Conservation (phyloP, 306 rosid genomes). For the Prosopis cineraria region DNA sequence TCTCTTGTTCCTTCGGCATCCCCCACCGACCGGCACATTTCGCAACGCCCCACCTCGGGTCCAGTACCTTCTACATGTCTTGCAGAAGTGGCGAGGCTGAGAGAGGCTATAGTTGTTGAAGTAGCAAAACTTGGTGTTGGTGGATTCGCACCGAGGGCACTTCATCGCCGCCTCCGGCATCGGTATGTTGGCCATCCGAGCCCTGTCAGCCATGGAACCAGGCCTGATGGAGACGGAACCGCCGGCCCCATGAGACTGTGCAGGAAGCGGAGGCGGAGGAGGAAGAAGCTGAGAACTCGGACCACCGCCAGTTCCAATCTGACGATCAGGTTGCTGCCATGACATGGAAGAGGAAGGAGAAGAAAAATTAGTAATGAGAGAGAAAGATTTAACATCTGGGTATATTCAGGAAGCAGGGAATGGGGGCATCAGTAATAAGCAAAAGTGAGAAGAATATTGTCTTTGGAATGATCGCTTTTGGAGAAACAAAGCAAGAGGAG, state of each 20-base stretch:
- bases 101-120: too few relatives aligned
- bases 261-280: slow-evolving; percentile 41
- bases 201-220: slow-evolving; percentile 77
- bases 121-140: too few relatives aligned
- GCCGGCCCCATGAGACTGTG: slow-evolving; percentile 44
- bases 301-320: slow-evolving; percentile 26
- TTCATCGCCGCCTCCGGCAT: slow-evolving; percentile 51
- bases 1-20: slow-evolving; percentile 54
- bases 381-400: slow-evolving; percentile 54
- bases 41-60: too few relatives aligned
- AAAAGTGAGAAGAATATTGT: slow-evolving; percentile 63
- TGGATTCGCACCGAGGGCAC: too few relatives aligned
- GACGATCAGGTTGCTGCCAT: slow-evolving; percentile 51
- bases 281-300: slow-evolving; percentile 47
- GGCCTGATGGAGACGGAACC: slow-evolving; percentile 62
- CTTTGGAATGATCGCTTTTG: slow-evolving; percentile 46
- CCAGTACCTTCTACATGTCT: too few relatives aligned
- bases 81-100: too few relatives aligned
- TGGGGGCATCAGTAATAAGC: slow-evolving; percentile 29
- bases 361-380: neutral
- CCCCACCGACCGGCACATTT: too few relatives aligned
- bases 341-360: slow-evolving; percentile 23
- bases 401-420: slow-evolving; percentile 66
- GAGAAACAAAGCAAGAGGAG: neutral
- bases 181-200: slow-evolving; percentile 83